Conservation (phyloP, 768 basidiomycete genomes). For the Mycena kentingensis region DNA sequence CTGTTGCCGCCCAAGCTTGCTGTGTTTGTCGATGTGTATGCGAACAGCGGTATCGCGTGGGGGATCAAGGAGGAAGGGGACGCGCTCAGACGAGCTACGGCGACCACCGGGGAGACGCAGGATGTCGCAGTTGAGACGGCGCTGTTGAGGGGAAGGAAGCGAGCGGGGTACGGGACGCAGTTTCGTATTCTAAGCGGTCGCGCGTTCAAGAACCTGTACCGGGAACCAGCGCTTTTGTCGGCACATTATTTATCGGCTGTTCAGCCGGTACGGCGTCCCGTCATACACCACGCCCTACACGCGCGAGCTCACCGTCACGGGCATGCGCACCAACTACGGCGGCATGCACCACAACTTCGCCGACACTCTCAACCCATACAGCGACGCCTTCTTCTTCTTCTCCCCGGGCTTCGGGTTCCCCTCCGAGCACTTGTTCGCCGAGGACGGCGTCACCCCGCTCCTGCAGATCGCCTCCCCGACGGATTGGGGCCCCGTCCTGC, state of each 20-base stretch:
- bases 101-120: conserved; percentile 44
- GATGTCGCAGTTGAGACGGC: conserved; percentile 72
- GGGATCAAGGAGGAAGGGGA: conserved; percentile 65
- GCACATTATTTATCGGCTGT: conserved; percentile 90
- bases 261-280: conserved; percentile 81
- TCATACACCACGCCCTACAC: conserved; percentile 90
- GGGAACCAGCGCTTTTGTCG: conserved; percentile 88
- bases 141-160: conserved; percentile 68
- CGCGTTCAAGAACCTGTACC: conserved; percentile 97
- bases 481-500: conserved; percentile 90
- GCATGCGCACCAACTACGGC: conserved; percentile 77
- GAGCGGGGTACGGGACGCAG: conserved; percentile 87
- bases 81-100: conserved; percentile 41
- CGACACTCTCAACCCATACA: conserved; percentile 93
- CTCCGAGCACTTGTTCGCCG: conserved; percentile 63
- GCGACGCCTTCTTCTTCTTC: conserved; percentile 95
- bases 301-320: conserved; percentile 83
- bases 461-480: conserved; percentile 88
- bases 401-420: conserved; percentile 99
- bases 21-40: conserved; percentile 73
- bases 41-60: conserved; percentile 63
- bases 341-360: conserved; percentile 88
- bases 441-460: conserved; percentile 59
- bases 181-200: conserved; percentile 93
- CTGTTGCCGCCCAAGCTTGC: conserved; percentile 61